Percentiles rank a stretch among this genome's conserved stretches.
phyloP scores from a whole-genome alignment of 2,329 filamentous ascomycete species.

The Apiospora hydei region DNA sequence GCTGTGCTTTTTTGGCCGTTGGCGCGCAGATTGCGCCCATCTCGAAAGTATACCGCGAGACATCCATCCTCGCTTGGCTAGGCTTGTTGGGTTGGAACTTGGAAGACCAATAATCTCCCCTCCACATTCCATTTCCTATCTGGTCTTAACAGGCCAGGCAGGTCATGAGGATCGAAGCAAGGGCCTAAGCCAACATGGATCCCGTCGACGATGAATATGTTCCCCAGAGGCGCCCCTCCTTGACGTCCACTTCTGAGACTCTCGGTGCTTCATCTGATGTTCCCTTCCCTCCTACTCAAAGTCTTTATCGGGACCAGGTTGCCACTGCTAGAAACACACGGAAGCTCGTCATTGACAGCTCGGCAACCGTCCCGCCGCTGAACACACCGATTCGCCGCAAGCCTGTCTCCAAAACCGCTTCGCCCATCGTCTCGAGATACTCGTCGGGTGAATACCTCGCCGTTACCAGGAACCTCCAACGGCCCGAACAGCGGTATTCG shows the following conservation, averaged over 20 bases:
- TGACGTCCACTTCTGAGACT: conserved; percentile 44
- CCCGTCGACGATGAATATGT: conserved; percentile 7
- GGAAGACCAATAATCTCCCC: conserved; percentile 27
- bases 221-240: conserved; percentile 22
- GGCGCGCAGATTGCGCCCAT: conserved; percentile 6
- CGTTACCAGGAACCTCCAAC: conserved; percentile 49
- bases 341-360: conserved; percentile 39
- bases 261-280: conserved; percentile 48
- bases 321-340: conserved; percentile 43
- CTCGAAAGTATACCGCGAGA: conserved; percentile 14
- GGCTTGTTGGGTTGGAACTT: conserved; percentile 14
- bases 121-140: conserved; percentile 27
- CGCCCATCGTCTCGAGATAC: conserved; percentile 57
- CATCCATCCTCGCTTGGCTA: conserved; percentile 22
- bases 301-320: conserved; percentile 35
- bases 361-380: conserved; percentile 33
- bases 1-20: conserved; percentile 10
- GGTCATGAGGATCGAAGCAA: conserved; percentile 22
- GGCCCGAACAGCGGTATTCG: conserved; percentile 61
- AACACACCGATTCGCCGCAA: conserved; percentile 61
- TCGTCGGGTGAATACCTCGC: conserved; percentile 50
- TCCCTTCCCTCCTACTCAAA: conserved; percentile 32
- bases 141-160: neutral
- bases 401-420: conserved; percentile 64
- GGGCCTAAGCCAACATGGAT: conserved; percentile 27